phyloP scores from a whole-genome alignment of 345 rosid species.

The Cochlearia excelsa region DNA sequence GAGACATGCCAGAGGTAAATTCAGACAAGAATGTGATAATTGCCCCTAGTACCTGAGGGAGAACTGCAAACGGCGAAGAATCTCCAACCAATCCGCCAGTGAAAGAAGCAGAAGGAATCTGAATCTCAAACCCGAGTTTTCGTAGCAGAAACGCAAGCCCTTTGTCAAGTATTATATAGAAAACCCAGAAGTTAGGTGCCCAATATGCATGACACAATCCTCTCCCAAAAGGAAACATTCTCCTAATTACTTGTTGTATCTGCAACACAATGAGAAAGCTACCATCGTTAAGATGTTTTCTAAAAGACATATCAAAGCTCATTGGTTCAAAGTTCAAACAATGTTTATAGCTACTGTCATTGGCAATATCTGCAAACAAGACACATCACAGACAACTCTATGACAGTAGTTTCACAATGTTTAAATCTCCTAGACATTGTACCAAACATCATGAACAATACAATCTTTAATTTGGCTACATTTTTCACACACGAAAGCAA shows the following conservation, averaged over 20 bases:
- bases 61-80: constrained; percentile 67
- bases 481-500: too few relatives aligned
- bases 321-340: constrained; percentile 10
- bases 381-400: too few relatives aligned
- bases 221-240: constrained; percentile 97
- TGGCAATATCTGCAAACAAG: too few relatives aligned
- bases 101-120: constrained; percentile 67
- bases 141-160: constrained; percentile 52
- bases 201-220: constrained; percentile 96
- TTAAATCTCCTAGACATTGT: too few relatives aligned
- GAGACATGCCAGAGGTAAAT: background rate
- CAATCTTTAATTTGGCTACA: background rate
- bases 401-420: too few relatives aligned
- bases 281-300: constrained; percentile 3
- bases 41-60: constrained; percentile 57
- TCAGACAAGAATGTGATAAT: background rate
- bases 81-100: constrained; percentile 89
- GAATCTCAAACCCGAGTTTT: constrained; percentile 53
- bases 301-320: background rate
- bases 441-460: background rate
- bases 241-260: constrained; percentile 69
- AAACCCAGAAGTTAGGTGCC: constrained; percentile 98
- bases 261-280: constrained; percentile 39
- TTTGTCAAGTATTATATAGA: constrained; percentile 81
- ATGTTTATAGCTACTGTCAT: too few relatives aligned